These are phyloP conservation scores for Lasiosphaeria ovina DNA, from an alignment of 495 filamentous ascomycete species.

Conservation along the genomic window DNA sequence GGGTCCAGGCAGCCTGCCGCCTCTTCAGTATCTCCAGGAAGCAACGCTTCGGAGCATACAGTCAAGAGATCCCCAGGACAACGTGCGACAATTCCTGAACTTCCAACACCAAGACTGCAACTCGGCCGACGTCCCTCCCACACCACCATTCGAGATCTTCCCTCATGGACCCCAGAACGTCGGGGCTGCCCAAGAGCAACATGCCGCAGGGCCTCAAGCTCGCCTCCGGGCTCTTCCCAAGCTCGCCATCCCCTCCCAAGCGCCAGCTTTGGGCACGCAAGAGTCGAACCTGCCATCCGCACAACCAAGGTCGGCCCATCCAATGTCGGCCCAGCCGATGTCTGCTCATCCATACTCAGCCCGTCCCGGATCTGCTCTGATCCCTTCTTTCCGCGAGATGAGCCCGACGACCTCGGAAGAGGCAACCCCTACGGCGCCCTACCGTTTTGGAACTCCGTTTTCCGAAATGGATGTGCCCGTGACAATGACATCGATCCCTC, in stretches of 20 bases:
- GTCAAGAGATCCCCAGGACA: constrained; percentile 80
- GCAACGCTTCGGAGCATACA: constrained; percentile 65
- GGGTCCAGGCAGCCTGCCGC: constrained; percentile 60
- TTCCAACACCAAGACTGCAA: constrained; percentile 63
- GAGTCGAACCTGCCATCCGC: constrained; percentile 23
- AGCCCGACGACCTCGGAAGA: constrained; percentile 48
- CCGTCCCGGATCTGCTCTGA: constrained; percentile 29
- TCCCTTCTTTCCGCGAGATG: constrained; percentile 53
- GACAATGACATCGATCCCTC: constrained; percentile 66
- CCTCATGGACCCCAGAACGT: constrained; percentile 16
- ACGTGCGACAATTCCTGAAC: constrained; percentile 80
- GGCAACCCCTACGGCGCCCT: constrained; percentile 52
- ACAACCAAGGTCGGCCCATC: constrained; percentile 22
- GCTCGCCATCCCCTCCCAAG: constrained; percentile 49
- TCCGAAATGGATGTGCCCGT: constrained; percentile 90
- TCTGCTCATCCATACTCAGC: constrained; percentile 28
- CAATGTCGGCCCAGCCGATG: constrained; percentile 13
- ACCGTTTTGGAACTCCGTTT: constrained; percentile 75
- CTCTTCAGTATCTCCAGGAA: constrained; percentile 67
- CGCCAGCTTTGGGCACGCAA: constrained; percentile 9
- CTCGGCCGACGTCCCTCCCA: constrained; percentile 53
- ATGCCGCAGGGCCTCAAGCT: constrained; percentile 41
- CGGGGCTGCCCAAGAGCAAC: constrained; percentile 7
- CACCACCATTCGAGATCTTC: constrained; percentile 54
- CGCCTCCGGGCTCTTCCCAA: constrained; percentile 57